Base-by-base conservation (phyloP, 2,329 filamentous ascomycete species). In the Bipolaris gigantea region DNA sequence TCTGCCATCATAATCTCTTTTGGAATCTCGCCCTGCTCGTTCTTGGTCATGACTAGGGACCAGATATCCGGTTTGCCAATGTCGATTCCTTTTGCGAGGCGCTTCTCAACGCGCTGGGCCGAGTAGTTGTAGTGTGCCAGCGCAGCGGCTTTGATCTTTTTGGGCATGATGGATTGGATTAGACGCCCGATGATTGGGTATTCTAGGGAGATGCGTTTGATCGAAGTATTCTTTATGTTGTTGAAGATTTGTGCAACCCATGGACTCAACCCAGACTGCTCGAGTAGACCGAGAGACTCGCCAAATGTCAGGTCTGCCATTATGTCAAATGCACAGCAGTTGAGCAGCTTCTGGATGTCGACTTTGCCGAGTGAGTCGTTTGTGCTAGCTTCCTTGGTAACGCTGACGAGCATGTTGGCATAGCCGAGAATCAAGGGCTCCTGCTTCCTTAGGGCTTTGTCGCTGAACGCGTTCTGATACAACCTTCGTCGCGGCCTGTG, bases 61-160 rank as follows among this genome's bases (percentile, higher is more conserved):
- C 74, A 73, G 48, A 79, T 77, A 58, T 79, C 66, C 2, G 65
- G 65, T n/a, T 39, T 48, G 1, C 21, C 25, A 4, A 61, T 54
- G 16, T 63, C 62, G 2, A n/a, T 57, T 33, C 47, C 47, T 15
- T 11, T 21, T 3, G 18, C 21, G n/a, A 49, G 15, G 3, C 47
- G 39, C 30, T 42, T 27, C 4, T 49, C 21, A 1, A 49, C 39
- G 15, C 19, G 38, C 6, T 43, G 30, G 2, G 18, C n/a, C 6
- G 35, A 64, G 61, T 15, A 44, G 9, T 38, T 47, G 52, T 18
- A 55, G 33, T 42, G 58, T 49, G 35, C 57, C 49, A 30, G 48
- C 56, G 3, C 57, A n/a, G 2, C 43, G 40, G n/a, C 51, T 25
- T 4, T 57, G 54, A 13, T 60, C 4, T 50, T 36, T 2, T 57